Percentiles rank a stretch among this genome's conserved stretches.
phyloP scores from a whole-genome alignment of 2,329 filamentous ascomycete species.

The Fusarium foetens region DNA sequence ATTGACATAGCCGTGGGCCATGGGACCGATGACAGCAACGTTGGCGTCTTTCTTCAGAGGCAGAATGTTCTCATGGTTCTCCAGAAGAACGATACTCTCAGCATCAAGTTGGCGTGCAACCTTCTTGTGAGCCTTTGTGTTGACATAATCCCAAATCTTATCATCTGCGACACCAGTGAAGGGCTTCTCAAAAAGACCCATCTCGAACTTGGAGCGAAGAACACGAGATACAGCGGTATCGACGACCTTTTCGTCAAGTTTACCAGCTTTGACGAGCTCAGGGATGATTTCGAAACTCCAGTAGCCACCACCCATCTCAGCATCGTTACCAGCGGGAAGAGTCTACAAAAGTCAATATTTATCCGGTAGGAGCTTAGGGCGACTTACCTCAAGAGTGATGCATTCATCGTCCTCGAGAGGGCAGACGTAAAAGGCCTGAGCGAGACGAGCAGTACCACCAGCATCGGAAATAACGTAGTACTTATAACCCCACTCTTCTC shows the following conservation, averaged over 20 bases:
- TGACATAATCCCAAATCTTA: conserved; percentile 67
- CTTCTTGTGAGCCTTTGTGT: conserved; percentile 67
- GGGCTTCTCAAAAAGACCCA: conserved; percentile 77
- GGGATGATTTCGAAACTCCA: conserved; percentile 77
- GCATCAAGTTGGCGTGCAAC: conserved; percentile 71
- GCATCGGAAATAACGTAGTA: conserved; percentile 74
- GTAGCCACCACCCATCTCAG: conserved; percentile 81
- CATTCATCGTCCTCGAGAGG: conserved; percentile 69
- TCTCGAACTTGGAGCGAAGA: conserved; percentile 73
- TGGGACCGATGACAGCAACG: conserved; percentile 78
- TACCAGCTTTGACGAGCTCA: conserved; percentile 69
- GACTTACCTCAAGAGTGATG: conserved; percentile 65
- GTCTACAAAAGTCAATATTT: conserved; percentile 49
- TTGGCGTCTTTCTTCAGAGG: conserved; percentile 71
- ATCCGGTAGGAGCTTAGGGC: fast-evolving
- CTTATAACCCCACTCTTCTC: conserved; percentile 78
- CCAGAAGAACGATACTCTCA: conserved; percentile 70
- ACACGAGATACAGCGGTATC: conserved; percentile 73
- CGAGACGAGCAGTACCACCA: conserved; percentile 75
- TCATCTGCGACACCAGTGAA: conserved; percentile 67
- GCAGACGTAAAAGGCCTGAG: conserved; percentile 72
- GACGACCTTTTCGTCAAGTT: conserved; percentile 67
- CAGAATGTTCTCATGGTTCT: conserved; percentile 65
- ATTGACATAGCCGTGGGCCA: conserved; percentile 77
- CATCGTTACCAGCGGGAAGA: conserved; percentile 75